Percentiles rank a stretch among this genome's conserved stretches.
Evolutionary conservation across 768 basidiomycete species (phyloP).

Genomic region (Boletus rubropictus): DNA sequence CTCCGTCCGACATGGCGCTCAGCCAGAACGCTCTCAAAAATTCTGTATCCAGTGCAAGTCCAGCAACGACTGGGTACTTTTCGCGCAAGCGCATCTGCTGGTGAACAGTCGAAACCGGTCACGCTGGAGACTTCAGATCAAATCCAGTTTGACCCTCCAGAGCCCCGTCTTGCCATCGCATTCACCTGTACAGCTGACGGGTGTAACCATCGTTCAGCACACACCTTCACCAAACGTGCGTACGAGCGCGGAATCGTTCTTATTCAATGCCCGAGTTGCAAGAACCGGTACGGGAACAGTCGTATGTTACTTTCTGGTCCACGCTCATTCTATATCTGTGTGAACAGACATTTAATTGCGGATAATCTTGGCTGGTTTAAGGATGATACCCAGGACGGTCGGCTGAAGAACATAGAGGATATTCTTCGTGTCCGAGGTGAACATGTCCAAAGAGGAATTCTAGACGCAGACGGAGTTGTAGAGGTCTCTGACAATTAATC

Average conservation of each 20-base stretch:
- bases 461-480: constrained; percentile 46
- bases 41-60: constrained; percentile 30
- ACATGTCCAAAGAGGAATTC: constrained; percentile 49
- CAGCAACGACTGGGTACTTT: constrained; percentile 33
- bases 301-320: background rate
- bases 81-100: constrained; percentile 18
- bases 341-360: constrained; percentile 70
- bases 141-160: constrained; percentile 35
- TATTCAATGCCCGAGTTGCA: constrained; percentile 86
- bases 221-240: constrained; percentile 77
- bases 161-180: constrained; percentile 66
- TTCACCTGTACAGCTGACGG: constrained; percentile 80
- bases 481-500: constrained; percentile 41
- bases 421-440: constrained; percentile 76
- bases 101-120: background rate
- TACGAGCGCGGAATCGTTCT: constrained; percentile 89
- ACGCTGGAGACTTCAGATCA: constrained; percentile 3
- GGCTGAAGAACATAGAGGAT: constrained; percentile 76
- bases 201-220: constrained; percentile 78
- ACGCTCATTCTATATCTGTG: background rate
- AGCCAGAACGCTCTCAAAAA: constrained; percentile 33
- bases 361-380: constrained; percentile 93
- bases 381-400: constrained; percentile 68
- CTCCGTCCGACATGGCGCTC: constrained; percentile 42
- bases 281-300: constrained; percentile 59